These are phyloP conservation scores for Chaetomium tenue DNA, from an alignment of 495 filamentous ascomycete species.

Conservation along the genomic window DNA sequence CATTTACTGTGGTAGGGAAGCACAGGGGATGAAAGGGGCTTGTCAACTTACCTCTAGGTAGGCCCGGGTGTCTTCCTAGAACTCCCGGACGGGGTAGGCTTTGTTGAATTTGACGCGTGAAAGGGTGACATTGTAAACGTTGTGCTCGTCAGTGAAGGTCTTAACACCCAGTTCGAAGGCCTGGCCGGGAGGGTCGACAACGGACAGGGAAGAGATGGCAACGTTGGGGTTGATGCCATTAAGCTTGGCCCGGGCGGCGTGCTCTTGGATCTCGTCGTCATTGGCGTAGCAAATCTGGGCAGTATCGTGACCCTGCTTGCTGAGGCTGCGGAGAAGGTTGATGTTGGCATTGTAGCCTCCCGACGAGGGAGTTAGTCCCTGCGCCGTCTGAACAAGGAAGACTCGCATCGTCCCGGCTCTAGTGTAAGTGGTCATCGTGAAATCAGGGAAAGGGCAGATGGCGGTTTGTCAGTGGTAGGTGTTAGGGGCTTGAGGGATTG, in stretches of 20 bases:
- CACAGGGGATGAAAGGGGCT: background rate
- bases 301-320: slow-evolving; percentile 20
- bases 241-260: slow-evolving; percentile 19
- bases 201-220: background rate
- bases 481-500: slow-evolving; percentile 2
- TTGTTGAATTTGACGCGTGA: slow-evolving; percentile 21
- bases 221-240: slow-evolving; percentile 29
- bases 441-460: background rate
- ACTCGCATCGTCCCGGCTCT: slow-evolving; percentile 27
- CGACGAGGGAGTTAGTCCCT: slow-evolving; percentile 35
- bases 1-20: background rate
- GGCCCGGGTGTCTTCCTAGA: slow-evolving; percentile 27
- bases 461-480: background rate
- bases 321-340: slow-evolving; percentile 29
- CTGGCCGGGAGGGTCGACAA: slow-evolving; percentile 12
- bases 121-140: slow-evolving; percentile 30
- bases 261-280: slow-evolving; percentile 24
- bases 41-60: slow-evolving; percentile 28
- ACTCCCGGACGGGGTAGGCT: slow-evolving; percentile 29
- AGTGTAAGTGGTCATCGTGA: slow-evolving; percentile 5
- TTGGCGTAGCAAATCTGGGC: slow-evolving; percentile 35
- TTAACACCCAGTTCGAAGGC: slow-evolving; percentile 19
- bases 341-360: slow-evolving; percentile 38
- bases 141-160: slow-evolving; percentile 31
- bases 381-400: slow-evolving; percentile 37